Conservation (phyloP, 352 stramenopile species). For the Phytophthora brassicae region DNA sequence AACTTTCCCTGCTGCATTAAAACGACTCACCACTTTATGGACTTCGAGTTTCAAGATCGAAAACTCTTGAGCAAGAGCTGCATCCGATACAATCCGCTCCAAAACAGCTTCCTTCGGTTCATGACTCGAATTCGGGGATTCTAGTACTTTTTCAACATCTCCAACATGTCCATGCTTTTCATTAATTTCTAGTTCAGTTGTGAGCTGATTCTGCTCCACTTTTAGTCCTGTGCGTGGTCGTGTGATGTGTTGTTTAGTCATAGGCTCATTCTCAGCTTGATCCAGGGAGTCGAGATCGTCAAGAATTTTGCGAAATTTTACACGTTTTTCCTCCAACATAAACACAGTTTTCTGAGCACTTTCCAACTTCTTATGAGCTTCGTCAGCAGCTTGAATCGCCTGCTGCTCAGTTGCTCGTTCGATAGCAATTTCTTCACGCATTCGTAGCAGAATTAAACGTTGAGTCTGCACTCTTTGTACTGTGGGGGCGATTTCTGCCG, state of each 20-base stretch:
- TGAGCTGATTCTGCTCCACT: neutral
- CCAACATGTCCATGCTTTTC: conserved; percentile 2
- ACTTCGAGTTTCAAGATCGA: conserved; percentile 72
- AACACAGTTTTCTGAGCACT: conserved; percentile 23
- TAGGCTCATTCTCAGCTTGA: conserved; percentile 48
- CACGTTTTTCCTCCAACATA: conserved; percentile 18
- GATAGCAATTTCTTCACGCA: conserved; percentile 36
- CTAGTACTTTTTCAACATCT: conserved; percentile 16
- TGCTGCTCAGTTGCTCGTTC: conserved; percentile 19
- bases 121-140: conserved; percentile 17
- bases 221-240: conserved; percentile 33
- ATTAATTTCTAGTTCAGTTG: neutral
- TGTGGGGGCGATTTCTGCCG: conserved; percentile 65
- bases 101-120: conserved; percentile 56
- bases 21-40: conserved; percentile 67
- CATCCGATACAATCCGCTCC: conserved; percentile 43
- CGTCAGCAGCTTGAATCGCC: conserved; percentile 13
- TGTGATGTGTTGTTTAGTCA: conserved; percentile 63
- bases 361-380: conserved; percentile 21
- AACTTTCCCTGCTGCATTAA: conserved; percentile 38
- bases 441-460: conserved; percentile 53
- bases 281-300: conserved; percentile 70
- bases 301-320: conserved; percentile 52
- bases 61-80: conserved; percentile 51
- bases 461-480: conserved; percentile 58